These are phyloP conservation scores for Marchantia polymorpha DNA, from an alignment of 225 moss, liverwort and hornwort genomes.

Conservation along the genomic window DNA sequence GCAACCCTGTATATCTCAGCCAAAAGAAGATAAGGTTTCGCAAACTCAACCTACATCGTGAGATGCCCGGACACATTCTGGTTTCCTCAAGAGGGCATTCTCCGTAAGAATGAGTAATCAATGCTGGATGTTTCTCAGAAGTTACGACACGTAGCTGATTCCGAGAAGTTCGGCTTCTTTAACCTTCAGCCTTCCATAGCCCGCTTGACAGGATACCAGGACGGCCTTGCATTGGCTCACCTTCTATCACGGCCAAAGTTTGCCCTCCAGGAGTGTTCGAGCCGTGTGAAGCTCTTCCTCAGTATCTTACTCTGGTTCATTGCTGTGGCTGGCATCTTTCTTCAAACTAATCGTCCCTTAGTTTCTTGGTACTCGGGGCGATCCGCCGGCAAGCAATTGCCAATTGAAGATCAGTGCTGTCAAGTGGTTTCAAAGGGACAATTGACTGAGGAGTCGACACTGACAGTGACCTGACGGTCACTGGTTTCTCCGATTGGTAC, in stretches of 20 bases:
- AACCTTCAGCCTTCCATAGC: not conserved
- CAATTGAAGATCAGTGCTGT: not conserved
- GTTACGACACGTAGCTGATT: constrained; percentile 12
- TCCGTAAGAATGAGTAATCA: constrained; percentile 19
- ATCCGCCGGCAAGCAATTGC: not conserved
- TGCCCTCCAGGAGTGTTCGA: not conserved
- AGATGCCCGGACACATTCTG: not conserved
- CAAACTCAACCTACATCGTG: constrained; percentile 1
- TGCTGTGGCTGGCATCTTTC: not conserved
- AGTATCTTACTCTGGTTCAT: constrained; percentile 3
- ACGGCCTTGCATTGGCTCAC: not conserved
- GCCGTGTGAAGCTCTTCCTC: not conserved
- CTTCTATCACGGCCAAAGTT: not conserved
- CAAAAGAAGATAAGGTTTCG: constrained; percentile 11
- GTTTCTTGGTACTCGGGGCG: not conserved
- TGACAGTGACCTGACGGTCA: not conserved
- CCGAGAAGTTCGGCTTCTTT: not conserved
- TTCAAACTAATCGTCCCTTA: not conserved
- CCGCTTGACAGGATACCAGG: not conserved
- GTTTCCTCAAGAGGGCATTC: not conserved
- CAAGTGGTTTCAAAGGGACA: not conserved
- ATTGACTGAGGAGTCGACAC: not conserved
- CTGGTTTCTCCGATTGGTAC: not conserved
- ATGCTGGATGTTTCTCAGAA: constrained; percentile 18
- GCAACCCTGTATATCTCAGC: constrained; percentile 8